Conservation (phyloP, 129 eudicot species). For the Escallonia rubra region DNA sequence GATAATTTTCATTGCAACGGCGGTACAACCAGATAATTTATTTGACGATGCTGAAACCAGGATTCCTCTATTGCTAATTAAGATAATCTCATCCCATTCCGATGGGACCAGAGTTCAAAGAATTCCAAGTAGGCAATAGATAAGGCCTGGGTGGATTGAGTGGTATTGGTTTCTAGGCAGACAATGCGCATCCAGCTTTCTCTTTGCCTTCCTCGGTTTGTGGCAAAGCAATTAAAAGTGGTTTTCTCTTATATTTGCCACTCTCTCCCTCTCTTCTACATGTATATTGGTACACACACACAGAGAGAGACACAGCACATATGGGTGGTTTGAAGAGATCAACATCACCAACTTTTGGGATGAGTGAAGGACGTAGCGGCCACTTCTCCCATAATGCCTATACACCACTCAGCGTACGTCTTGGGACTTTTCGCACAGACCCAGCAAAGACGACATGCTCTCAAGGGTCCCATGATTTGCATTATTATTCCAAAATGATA, state of each 20-base stretch:
- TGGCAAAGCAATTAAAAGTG: neutral
- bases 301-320: neutral
- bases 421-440: neutral
- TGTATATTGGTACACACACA: neutral
- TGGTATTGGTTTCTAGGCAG: neutral
- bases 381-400: neutral
- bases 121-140: neutral
- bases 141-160: slow-evolving; percentile 1
- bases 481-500: too few species aligned
- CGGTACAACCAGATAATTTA: too few species aligned
- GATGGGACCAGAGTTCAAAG: neutral
- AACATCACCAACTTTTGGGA: slow-evolving; percentile 33
- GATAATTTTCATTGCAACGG: too few species aligned
- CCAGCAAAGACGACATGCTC: neutral
- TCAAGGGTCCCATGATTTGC: neutral
- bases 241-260: neutral
- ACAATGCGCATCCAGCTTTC: slow-evolving; percentile 2
- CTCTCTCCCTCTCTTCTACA: neutral
- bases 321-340: slow-evolving; percentile 3
- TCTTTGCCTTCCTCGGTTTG: neutral
- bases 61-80: too few species aligned
- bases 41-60: too few species aligned
- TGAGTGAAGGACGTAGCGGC: slow-evolving; percentile 13
- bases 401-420: neutral
- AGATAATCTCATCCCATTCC: too few species aligned